A percentile compares a stretch with the other conserved stretches of the same genome.
phyloP scores from a whole-genome alignment of 2,329 filamentous ascomycete genomes.

The Alternaria sp. region DNA sequence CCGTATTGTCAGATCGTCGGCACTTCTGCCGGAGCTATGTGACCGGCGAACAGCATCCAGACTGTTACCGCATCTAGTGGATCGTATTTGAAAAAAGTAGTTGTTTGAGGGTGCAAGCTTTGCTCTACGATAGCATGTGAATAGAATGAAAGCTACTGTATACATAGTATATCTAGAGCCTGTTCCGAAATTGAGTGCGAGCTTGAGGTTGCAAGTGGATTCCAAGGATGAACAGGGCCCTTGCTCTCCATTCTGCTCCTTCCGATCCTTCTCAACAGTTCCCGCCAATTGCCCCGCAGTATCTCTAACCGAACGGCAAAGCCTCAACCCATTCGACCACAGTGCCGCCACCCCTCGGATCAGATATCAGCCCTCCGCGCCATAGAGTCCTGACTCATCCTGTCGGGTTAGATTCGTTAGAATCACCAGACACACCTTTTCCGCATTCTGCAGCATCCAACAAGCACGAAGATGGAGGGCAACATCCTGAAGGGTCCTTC shows the following conservation, averaged over 20 bases:
- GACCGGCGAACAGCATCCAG: background rate
- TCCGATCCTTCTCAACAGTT: constrained; percentile 10
- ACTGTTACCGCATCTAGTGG: background rate
- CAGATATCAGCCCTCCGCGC: background rate
- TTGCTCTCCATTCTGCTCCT: background rate
- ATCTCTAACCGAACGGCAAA: background rate
- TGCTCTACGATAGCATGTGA: too few species aligned
- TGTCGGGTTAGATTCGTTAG: background rate
- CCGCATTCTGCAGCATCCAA: background rate
- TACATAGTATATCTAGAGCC: too few species aligned
- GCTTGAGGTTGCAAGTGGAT: background rate
- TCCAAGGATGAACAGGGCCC: background rate
- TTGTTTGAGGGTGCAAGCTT: too few species aligned
- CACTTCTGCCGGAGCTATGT: background rate
- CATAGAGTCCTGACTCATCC: background rate
- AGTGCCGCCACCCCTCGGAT: background rate
- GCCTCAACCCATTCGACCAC: background rate
- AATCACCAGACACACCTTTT: background rate
- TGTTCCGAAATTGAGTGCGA: background rate
- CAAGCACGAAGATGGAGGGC: background rate
- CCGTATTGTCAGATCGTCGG: background rate
- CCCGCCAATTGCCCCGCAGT: background rate
- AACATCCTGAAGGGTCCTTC: constrained; percentile 11
- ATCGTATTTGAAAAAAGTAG: too few species aligned
- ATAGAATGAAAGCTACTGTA: too few species aligned